Base-by-base conservation (phyloP, 441 rosid species). In the Gossypium trilobum region DNA sequence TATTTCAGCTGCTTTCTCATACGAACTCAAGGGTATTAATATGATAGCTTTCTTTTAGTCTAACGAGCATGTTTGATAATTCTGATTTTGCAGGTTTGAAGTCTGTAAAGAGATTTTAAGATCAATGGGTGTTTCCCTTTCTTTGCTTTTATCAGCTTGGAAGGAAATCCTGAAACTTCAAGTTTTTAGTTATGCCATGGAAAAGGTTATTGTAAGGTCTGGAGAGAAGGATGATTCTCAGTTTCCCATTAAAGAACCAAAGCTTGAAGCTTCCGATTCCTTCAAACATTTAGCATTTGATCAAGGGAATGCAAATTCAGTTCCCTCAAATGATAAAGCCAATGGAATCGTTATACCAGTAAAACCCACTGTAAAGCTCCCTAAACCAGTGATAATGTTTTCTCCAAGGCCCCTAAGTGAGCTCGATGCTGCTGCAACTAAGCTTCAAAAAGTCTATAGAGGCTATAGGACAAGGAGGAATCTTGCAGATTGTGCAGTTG, bases 401-500 rank as follows among this genome's bases (percentile, higher is more conserved):
- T 85, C 92, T 65, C 92, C 92, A 1, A 80, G 77, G 67, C 92
- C 87, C 0, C 60, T 71, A 11, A 73, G 20, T 57, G 92, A 88
- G 88, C 87, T 85, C 27, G 84, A 88, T 74, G 86, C 84, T 22
- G 91, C 89, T 22, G 91, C 93, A 16, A 79, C 85, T 59, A 87
- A 39, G 71, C 50, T 85, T 62, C 91, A 88, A 74, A 88, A 87
- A 62, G 89, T 87, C n/a, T 88, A 84, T 77, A 88, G 80, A 80
- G 79, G 93, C 73, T 87, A 87, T 66, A 65, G 93, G 68, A 87
- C 89, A n/a, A 80, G 93, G 66, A 83, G 91, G 73, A 87, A 83
- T 66, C 85, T 89, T 3, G 93, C 93, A 48, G 93, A 89, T 81
- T 85, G 91, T 54, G 91, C 91, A 0, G 87, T 89, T 67, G 82